Evolutionary conservation across 352 stramenopile genomes (phyloP), one percentile per base, ranked within the genome.

Genomic region (Achlya hypogyna): DNA sequence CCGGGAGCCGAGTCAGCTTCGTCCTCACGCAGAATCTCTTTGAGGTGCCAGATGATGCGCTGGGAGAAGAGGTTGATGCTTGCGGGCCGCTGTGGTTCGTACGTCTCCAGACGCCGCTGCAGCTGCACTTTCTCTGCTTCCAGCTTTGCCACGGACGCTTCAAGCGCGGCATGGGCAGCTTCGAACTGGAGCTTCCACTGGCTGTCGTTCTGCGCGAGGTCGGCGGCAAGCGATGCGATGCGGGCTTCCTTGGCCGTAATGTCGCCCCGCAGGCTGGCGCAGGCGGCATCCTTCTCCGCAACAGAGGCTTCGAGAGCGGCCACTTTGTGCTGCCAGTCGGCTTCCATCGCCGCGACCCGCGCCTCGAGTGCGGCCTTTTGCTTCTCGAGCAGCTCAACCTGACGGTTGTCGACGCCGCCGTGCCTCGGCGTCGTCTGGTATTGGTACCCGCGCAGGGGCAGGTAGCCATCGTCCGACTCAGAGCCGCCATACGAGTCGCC

Each of bases 1-100:
- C 35, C 23, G n/a, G n/a, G 6, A 40, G 60, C 40, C 25, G 49
- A 45, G 32, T 67, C 60, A 22, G 40, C 40, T n/a, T 67, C 60
- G 40, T 67, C 60, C 59, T 67, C 60, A 31, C 60, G 60, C 45
- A 67, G 28, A 58, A 67, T 67, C 32, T 67, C 60, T 5, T 35
- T 27, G 4, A 67, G 22, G 29, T 67, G 60, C 60, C 60, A 67
- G 23, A 67, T 49, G 51, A 67, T 67, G 28, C 60, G 45, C 14
- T 67, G 23, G 1, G 42, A n/a, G 6, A 49, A 59, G 18, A 22
- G 28, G 22, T 67, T 49, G 60, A 56, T 10, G 8, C 31, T 56
- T 10, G 25, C 14, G 10, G 49, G 49, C 49, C 49, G 49, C 31
- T 56, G 16, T 1, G 49, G 49, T 56, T 56, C 49, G 49, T 56